Evolutionary conservation across 495 filamentous ascomycete genomes (phyloP), one percentile per base, ranked within the genome.

Genomic region (Chaetomium cochliodes): DNA sequence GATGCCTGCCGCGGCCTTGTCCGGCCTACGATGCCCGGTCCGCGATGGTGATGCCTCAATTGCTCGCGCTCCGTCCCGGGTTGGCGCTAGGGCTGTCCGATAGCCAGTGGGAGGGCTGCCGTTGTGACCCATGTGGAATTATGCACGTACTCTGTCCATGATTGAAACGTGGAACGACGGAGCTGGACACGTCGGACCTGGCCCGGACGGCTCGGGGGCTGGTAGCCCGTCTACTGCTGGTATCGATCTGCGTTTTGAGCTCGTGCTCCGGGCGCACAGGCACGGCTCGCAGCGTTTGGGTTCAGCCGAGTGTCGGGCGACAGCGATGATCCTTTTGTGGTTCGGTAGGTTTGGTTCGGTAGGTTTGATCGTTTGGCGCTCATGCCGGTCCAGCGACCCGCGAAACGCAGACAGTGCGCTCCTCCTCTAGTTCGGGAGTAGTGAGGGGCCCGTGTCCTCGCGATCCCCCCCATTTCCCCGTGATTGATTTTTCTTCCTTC

Each of bases 321-420:
- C 47, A 16, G n/a, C 53, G 62, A 39, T 49, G 62, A 64, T 64
- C 62, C 39, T 37, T 64, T 52, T 20, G 62, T n/a, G 46, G 46
- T 50, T 50, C n/a, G 16, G 5, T 2, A 5, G 42, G 13, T 15
- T 46, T 46, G 30, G 30, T 46, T 46, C 18, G 44, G 3, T n/a
- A 6, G 46, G 46, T 50, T 50, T 50, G 46, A 50, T 50, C 46
- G 46, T 50, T 47, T 50, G 20, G 46, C 46, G 18, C n/a, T 50
- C 46, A 50, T 23, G 18, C 46, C 20, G 46, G 41, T 2, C 41
- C 41, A 20, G 44, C 18, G 46, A 20, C 11, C n/a, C 20, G 46
- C 46, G n/a, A 50, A n/a, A 50, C n/a, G n/a, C 16, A 3, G 44
- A n/a, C 46, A 50, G n/a, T 4, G 20, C 46, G 9, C n/a, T 47